phyloP scores from a whole-genome alignment of 768 basidiomycete species.

The Aureoboletus auriporus region DNA sequence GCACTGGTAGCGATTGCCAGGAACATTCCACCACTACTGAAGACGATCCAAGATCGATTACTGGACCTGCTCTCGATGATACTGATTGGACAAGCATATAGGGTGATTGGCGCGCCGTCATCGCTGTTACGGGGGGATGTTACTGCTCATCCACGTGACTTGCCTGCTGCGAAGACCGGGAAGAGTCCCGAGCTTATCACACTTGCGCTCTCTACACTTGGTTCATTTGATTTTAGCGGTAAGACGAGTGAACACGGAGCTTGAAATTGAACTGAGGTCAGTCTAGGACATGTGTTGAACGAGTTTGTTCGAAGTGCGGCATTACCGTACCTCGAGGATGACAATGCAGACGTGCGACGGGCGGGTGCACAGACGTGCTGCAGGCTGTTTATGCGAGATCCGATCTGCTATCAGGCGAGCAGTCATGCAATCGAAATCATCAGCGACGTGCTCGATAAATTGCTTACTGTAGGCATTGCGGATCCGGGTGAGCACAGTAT shows the following conservation, averaged over 20 bases:
- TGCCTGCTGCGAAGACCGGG: conserved; percentile 48
- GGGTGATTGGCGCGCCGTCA: conserved; percentile 80
- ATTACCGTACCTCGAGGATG: conserved; percentile 91
- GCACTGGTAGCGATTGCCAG: conserved; percentile 82
- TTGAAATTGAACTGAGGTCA: conserved; percentile 9
- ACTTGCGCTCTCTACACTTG: conserved; percentile 82
- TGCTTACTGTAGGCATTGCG: conserved; percentile 91
- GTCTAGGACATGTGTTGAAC: conserved; percentile 82
- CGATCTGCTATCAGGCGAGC: conserved; percentile 93
- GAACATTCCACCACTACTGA: conserved; percentile 85
- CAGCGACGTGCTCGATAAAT: conserved; percentile 95
- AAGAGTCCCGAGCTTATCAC: conserved; percentile 69
- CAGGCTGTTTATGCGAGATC: conserved; percentile 87
- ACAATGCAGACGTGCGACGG: conserved; percentile 79
- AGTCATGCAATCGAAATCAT: conserved; percentile 96
- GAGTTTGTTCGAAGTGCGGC: conserved; percentile 93
- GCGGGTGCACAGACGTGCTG: conserved; percentile 93
- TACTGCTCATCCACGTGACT: conserved; percentile 44
- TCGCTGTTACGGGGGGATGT: conserved; percentile 54
- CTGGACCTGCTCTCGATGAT: conserved; percentile 80
- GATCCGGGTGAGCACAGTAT: conserved; percentile 71
- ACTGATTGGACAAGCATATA: conserved; percentile 81
- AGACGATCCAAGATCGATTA: conserved; percentile 92
- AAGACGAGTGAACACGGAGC: conserved; percentile 12
- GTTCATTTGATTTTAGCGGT: conserved; percentile 94